Base-by-base conservation (phyloP, 2,329 filamentous ascomycete genomes). In the Zymoseptoria tritici region DNA sequence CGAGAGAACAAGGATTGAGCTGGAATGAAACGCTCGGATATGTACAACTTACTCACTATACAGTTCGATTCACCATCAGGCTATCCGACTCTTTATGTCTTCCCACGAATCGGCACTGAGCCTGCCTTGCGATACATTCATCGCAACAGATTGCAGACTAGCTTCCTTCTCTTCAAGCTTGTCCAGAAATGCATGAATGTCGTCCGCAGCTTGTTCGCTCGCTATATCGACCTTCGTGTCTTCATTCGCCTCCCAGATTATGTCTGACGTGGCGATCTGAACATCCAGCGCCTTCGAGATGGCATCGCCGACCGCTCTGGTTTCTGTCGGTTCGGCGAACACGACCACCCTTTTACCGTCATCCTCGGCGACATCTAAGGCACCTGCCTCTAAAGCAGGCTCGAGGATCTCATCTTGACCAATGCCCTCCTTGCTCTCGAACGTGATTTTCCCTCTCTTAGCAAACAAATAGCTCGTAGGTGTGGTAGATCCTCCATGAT, bases 381-480 rank as follows among this genome's bases (percentile, higher is more conserved):
- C 89, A 9, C 91, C 93, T 9, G 88, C 89, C 70, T 97, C 92
- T 55, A 97, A 85, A 5, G 90, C 91, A 57, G 87, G 83, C 66
- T 97, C 86, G 50, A 97, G 77, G 22, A 90, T 83, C 49, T 91
- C 86, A 55, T 94, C 84, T 5, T 84, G 81, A n/a, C 78, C 79
- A 11, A 82, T 64, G 1, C 73, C 78, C 0, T 83, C 80, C 64
- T 81, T 81, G 62, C 80, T 78, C 70, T 85, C 84, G 69, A 97
- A 86, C 3, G 87, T 79, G 26, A 91, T 81, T 56, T 86, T 82
- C 1, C 94, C 94, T 60, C 87, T 87, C 70, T 88, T 89, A 58
- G 89, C 83, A 73, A 99, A 99, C 68, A 96, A 81, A 75, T 93
- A 97, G 7, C 84, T 85, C 11, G 90, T 91, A 0, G 91, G 85